These are phyloP conservation scores for Pseudohyphozyma bogoriensis DNA, from an alignment of 768 basidiomycete genomes.

Conservation along the genomic window DNA sequence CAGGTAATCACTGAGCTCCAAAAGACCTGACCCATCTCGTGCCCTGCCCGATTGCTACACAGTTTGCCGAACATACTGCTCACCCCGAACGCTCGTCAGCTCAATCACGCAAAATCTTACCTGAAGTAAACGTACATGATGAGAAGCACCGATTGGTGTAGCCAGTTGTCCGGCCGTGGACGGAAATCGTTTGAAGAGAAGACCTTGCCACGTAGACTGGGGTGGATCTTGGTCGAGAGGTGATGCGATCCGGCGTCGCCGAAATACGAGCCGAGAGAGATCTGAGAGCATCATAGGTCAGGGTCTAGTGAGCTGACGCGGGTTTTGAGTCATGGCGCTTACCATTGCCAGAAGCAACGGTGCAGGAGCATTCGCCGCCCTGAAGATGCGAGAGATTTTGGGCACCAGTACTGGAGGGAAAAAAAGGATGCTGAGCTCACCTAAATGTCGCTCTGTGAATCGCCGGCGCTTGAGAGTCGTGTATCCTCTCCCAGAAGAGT, in stretches of 20 bases:
- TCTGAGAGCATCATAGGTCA: background rate
- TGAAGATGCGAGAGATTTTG: background rate
- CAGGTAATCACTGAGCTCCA: constrained; percentile 3
- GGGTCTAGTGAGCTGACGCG: background rate
- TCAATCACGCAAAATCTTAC: background rate
- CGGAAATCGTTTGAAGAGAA: constrained; percentile 29
- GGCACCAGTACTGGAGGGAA: background rate
- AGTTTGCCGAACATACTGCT: constrained; percentile 26
- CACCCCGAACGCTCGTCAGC: background rate
- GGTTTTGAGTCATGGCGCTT: no score
- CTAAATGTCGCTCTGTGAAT: constrained; percentile 25
- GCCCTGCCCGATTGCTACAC: constrained; percentile 16
- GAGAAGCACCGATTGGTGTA: constrained; percentile 27
- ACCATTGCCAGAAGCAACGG: constrained; percentile 25
- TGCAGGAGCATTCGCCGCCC: constrained; percentile 9
- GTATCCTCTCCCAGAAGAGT: constrained; percentile 23
- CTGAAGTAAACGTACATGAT: background rate
- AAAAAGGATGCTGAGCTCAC: background rate
- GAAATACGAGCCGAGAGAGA: constrained; percentile 29
- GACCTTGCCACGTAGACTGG: constrained; percentile 29
- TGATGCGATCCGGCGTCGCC: constrained; percentile 22
- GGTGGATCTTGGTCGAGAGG: constrained; percentile 26
- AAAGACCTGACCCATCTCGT: constrained; percentile 31
- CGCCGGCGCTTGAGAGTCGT: constrained; percentile 25
- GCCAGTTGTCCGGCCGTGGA: constrained; percentile 30